Conservation (phyloP, 2,329 filamentous ascomycete species). For the Aspergillus alliaceus region DNA sequence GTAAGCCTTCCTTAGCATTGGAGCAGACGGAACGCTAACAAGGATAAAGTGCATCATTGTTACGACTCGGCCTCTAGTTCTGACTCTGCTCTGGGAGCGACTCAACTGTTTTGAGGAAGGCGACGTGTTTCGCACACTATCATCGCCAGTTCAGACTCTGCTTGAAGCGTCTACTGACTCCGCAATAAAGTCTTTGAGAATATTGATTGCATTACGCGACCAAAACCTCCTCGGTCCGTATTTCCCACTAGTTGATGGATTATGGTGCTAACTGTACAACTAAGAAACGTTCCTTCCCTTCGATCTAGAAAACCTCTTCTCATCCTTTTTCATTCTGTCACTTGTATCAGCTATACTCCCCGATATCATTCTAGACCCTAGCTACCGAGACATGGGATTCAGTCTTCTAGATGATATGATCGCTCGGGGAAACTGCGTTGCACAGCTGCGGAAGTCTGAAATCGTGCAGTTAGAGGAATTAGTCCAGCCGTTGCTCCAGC, state of each 20-base stretch:
- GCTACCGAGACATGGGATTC: constrained; percentile 38
- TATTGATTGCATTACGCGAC: constrained; percentile 22
- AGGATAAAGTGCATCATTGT: constrained; percentile 25
- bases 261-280: constrained; percentile 2
- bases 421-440: constrained; percentile 18
- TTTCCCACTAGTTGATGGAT: background rate
- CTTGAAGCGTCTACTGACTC: constrained; percentile 24
- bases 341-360: constrained; percentile 38
- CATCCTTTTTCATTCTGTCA: constrained; percentile 39
- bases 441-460: constrained; percentile 23
- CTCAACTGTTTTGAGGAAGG: constrained; percentile 18
- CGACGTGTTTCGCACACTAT: constrained; percentile 17
- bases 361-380: constrained; percentile 43
- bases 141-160: constrained; percentile 21
- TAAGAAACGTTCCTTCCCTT: constrained; percentile 37
- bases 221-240: constrained; percentile 24
- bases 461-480: constrained; percentile 22
- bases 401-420: constrained; percentile 21
- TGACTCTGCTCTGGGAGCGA: constrained; percentile 20
- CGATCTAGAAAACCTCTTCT: constrained; percentile 26
- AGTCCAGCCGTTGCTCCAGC: constrained; percentile 12
- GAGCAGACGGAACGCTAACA: background rate
- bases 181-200: constrained; percentile 21
- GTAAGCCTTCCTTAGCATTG: constrained; percentile 13
- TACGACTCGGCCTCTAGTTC: constrained; percentile 23